phyloP scores from a whole-genome alignment of 148 eudicot species.

The Cornus suecica region DNA sequence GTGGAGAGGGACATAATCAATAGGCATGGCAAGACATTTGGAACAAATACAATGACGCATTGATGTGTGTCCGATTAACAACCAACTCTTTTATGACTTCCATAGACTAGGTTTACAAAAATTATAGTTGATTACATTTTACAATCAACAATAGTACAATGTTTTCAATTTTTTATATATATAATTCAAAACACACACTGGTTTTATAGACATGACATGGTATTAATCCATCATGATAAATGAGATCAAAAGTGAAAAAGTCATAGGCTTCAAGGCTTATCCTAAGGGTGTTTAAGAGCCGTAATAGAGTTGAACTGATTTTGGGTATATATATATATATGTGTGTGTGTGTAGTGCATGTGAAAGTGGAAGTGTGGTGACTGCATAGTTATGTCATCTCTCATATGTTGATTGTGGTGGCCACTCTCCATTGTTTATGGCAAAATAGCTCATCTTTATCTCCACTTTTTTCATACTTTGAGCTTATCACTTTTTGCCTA shows the following conservation, averaged over 20 bases:
- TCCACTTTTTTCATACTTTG: conserved; percentile 3
- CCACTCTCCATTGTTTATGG: conserved; percentile 5
- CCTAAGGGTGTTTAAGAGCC: conserved; percentile 5
- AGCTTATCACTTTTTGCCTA: conserved; percentile 17
- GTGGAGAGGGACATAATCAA: no score
- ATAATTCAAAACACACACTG: background rate
- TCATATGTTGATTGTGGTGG: conserved; percentile 13
- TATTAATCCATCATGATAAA: background rate
- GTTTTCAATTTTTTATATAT: background rate
- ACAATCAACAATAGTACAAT: background rate
- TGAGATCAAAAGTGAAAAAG: no score
- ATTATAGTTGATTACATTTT: background rate
- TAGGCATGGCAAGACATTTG: background rate
- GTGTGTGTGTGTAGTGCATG: no score
- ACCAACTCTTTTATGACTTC: background rate
- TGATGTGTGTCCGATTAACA: conserved; percentile 6
- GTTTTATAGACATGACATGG: background rate
- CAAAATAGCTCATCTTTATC: conserved; percentile 2
- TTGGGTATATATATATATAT: background rate
- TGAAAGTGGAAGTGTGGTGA: background rate
- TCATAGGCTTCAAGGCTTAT: background rate
- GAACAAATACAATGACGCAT: background rate
- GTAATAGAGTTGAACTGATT: conserved; percentile 9
- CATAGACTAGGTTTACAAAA: background rate
- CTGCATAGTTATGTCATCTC: background rate